phyloP scores from a whole-genome alignment of 176 grass and related monocot genomes.

The Paspalum notatum region DNA sequence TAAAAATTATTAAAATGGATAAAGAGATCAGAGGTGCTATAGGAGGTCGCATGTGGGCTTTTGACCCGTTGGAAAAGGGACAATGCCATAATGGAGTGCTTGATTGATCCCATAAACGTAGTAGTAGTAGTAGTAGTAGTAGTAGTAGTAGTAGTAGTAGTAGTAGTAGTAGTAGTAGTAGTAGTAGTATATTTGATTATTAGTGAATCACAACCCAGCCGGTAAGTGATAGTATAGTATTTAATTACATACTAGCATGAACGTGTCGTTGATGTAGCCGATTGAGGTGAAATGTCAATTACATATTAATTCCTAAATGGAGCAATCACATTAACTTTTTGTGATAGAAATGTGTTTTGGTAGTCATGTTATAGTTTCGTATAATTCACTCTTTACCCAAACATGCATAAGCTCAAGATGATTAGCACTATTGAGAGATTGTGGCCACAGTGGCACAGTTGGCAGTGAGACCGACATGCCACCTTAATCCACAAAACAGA shows the following conservation, averaged over 20 bases:
- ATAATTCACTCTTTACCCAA: conserved; percentile 20
- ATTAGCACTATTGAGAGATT: conserved; percentile 30
- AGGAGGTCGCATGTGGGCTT: background rate
- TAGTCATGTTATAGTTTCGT: background rate
- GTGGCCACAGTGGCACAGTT: background rate
- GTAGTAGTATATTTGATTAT: background rate
- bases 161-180: too few species aligned
- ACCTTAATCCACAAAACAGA: conserved; percentile 14
- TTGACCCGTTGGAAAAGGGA: background rate
- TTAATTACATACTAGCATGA: background rate
- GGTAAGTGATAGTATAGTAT: background rate
- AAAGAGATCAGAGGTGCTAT: background rate
- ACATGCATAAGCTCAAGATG: background rate
- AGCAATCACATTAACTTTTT: background rate
- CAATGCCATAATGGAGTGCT: background rate
- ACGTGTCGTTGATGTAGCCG: background rate
- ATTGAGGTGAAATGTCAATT: background rate
- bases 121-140: too few species aligned
- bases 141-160: too few species aligned
- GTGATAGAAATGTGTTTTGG: background rate
- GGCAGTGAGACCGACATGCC: conserved; percentile 16
- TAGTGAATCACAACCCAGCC: background rate
- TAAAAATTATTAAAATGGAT: background rate
- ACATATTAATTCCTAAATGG: conserved; percentile 3
- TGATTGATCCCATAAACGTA: conserved; percentile 13